These are phyloP conservation scores for Leucaena leucocephala DNA, from an alignment of 306 rosid species.

Conservation along the genomic window DNA sequence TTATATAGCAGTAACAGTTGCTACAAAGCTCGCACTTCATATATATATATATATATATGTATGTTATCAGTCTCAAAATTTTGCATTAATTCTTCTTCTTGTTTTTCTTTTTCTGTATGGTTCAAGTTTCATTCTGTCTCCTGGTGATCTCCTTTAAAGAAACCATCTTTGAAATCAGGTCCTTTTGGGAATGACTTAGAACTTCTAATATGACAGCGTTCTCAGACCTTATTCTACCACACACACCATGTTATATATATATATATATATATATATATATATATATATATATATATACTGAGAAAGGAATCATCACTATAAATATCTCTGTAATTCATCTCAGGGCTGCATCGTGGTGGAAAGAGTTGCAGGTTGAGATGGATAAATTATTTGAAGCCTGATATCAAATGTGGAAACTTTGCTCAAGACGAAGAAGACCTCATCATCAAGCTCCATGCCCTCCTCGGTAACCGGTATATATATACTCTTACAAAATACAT, in stretches of 20 bases:
- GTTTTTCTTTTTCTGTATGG: background rate
- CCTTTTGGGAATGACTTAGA: background rate
- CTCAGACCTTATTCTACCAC: background rate
- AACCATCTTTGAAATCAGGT: background rate
- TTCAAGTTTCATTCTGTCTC: background rate
- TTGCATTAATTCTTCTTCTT: background rate
- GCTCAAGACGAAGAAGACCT: conserved; percentile 82
- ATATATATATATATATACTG: background rate
- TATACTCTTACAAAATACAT: background rate
- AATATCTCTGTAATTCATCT: background rate
- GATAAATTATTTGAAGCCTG: conserved; percentile 72
- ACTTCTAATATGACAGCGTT: background rate
- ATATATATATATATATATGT: too few relatives aligned
- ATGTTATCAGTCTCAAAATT: background rate
- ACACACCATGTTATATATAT: background rate
- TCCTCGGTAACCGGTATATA: conserved; percentile 73
- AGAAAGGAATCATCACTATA: background rate
- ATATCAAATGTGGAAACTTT: conserved; percentile 72
- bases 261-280: background rate
- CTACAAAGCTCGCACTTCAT: too few relatives aligned
- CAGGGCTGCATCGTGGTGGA: conserved; percentile 74
- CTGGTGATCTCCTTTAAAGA: background rate
- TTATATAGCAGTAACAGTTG: too few relatives aligned
- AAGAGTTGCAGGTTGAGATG: conserved; percentile 85
- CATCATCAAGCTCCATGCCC: conserved; percentile 76